Base-by-base conservation (phyloP, 768 basidiomycete genomes). In the Mycena indigotica region DNA sequence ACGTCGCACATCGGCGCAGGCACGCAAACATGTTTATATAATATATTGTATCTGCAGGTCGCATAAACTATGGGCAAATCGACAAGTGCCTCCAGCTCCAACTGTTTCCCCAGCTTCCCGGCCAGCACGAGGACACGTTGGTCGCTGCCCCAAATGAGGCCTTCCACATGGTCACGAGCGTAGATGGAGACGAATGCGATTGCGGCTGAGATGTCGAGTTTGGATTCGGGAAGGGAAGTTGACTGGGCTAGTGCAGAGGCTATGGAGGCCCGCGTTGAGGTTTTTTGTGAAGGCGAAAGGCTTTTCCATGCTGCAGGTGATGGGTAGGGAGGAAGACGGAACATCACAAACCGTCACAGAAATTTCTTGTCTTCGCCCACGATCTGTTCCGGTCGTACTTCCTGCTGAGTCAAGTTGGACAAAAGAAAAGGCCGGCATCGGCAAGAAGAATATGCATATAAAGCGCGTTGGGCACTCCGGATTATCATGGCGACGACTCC, bases 41-140 rank as follows among this genome's bases (percentile, higher is more conserved):
- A n/a, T n/a, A n/a, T n/a, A n/a, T n/a, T n/a, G n/a, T n/a, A n/a
- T n/a, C n/a, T n/a, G n/a, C n/a, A n/a, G n/a, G n/a, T 69, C 0
- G 80, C 76, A 65, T 85, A 88, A 4, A 79, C 76, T 56, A 90
- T 77, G 23, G 83, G 71, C 13, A 91, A 76, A 69, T 91, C 87
- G 12, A 91, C 72, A 2, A 92, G 73, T 0, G 79, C 81, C 58
- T 77, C 78, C 5, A 81, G 66, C 52, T 84, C 84, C 12, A 89
- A 57, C 16, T 68, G 65, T n/a, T 70, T 50, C 2, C 72, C 82
- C 19, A 86, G 66, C 39, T 78, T 81, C 64, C 85, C 83, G 0
- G 88, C 81, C 4, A 91, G 79, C 5, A 79, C 64, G 6, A 91
- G 72, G 0, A 80, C 77, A 28, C 76, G 73, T 41, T 77, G 76